Evolutionary conservation across 202 grass and related monocot species (phyloP), one percentile per base, ranked within the genome.

Genomic region (Panicum hallii): DNA sequence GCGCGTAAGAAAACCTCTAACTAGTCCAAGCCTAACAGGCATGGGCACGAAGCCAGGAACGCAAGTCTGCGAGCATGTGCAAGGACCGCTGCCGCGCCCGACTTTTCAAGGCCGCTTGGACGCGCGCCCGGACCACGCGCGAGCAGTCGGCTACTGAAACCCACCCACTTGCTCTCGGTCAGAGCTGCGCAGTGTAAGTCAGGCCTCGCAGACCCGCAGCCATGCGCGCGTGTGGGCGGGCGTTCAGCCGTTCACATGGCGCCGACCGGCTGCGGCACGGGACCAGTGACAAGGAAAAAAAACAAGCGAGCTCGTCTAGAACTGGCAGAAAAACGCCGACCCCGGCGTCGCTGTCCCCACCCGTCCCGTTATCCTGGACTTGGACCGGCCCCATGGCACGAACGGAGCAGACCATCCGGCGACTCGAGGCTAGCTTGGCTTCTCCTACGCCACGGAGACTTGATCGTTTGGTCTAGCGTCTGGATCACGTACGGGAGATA

Each of bases 91-190:
- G 45, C 45, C 5, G 62, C 45, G 63, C 30, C 34, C 45, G 63
- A n/a, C 34, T 75, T 85, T 75, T 63, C 17, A 15, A 43, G 63
- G 16, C 77, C 60, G 81, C 69, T 81, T 89, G 87, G 82, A 19
- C 26, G 26, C 50, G 49, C 49, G 14, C 56, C 56, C 23, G 56
- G 54, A 22, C 56, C n/a, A 45, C 82, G 32, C 40, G 67, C 48
- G 38, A 26, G 2, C 12, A 58, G 32, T 2, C 11, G 22, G 13
- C 47, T 6, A 15, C 56, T 20, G 40, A 71, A 45, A 48, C 11
- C 74, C 68, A 61, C 55, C 74, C 68, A 75, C 28, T 32, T 32
- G 57, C 13, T 50, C 52, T 20, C 14, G 6, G 46, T 47, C 45
- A 45, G 56, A 58, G 4, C 56, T 58, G 56, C 23, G 56, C 20